Evolutionary conservation across 225 moss, liverwort and hornwort genomes (phyloP), one percentile per base, ranked within the genome.

Genomic region (Neckera pumila): DNA sequence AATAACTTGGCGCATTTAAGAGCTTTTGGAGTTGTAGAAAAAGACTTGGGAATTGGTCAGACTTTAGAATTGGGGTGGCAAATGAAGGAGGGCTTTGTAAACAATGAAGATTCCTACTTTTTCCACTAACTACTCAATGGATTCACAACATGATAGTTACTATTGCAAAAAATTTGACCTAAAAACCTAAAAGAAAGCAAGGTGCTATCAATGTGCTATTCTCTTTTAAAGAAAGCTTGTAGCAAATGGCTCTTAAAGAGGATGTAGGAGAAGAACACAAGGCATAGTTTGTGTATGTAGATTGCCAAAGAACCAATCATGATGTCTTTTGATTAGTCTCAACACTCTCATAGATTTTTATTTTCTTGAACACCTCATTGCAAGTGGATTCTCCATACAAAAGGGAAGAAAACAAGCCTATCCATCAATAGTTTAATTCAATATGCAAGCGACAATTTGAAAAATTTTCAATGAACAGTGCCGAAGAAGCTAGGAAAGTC

Each of bases 261-360:
- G 2, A 1, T 43, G 15, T 6, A 27, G 5, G 5, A 42, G 1
- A 43, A 25, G 42, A 10, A 5, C 2, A 27, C 9, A 43, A 27
- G 27, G 17, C 1, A 43, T 0, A 38, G 1, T 71, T 0, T 17
- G 1, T 45, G 7, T 7, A 74, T 19, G 1, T 19, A 0, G 30
- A 4, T 3, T 74, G 17, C 2, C 0, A 1, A 47, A 47, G 7
- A 74, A 74, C 1, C 0, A 74, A 0, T 19, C 1, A 31, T 47
- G 5, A 30, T 30, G 11, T 74, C 7, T 0, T 27, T 1, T 1
- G 1, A 27, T 72, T 9, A 72, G 27, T 9, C 11, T 67, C 7
- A 2, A 67, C 7, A 67, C 0, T n/a, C 67, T n/a, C 4, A 6
- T 20, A 36, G 11, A 66, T 66, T 66, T 66, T 1, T 2, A 66